A percentile compares a stretch with the other conserved stretches of the same genome.
These are phyloP conservation scores for Coleophoma eucalyptorum DNA, from an alignment of 2,329 filamentous ascomycete genomes.

Conservation along the genomic window DNA sequence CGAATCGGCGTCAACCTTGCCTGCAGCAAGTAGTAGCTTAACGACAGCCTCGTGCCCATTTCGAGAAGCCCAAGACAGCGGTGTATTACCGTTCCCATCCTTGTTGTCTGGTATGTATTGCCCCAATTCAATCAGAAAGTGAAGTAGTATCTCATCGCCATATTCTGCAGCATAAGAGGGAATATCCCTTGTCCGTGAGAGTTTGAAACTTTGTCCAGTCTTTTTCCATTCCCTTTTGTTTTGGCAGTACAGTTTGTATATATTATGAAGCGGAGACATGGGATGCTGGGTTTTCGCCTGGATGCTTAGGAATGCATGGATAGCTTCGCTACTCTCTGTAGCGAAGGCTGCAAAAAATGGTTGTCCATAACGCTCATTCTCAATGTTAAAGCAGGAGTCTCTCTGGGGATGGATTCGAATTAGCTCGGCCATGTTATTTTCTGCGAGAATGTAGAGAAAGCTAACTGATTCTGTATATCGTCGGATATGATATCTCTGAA, in stretches of 20 bases:
- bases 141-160: constrained; percentile 6
- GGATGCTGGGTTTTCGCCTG: constrained; percentile 2
- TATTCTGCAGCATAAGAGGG: constrained; percentile 3
- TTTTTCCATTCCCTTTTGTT: neutral
- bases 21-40: constrained; percentile 6
- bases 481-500: constrained; percentile 22
- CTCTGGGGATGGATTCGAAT: constrained; percentile 23
- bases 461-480: constrained; percentile 21
- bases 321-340: constrained; percentile 22
- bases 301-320: constrained; percentile 19
- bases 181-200: constrained; percentile 3
- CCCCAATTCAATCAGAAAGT: constrained; percentile 7
- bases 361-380: constrained; percentile 26
- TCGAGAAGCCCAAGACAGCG: constrained; percentile 1
- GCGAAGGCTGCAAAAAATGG: constrained; percentile 33
- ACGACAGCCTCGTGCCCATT: constrained; percentile 8
- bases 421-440: constrained; percentile 18
- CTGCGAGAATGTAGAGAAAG: constrained; percentile 33
- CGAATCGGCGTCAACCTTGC: constrained; percentile 1
- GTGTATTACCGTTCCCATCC: neutral
- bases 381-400: constrained; percentile 15
- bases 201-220: constrained; percentile 7
- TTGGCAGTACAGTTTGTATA: constrained; percentile 6
- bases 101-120: constrained; percentile 5
- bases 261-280: constrained; percentile 1